Evolutionary conservation across 2,329 filamentous ascomycete genomes (phyloP), one percentile per base, ranked within the genome.

Genomic region (Penicillium sp.): DNA sequence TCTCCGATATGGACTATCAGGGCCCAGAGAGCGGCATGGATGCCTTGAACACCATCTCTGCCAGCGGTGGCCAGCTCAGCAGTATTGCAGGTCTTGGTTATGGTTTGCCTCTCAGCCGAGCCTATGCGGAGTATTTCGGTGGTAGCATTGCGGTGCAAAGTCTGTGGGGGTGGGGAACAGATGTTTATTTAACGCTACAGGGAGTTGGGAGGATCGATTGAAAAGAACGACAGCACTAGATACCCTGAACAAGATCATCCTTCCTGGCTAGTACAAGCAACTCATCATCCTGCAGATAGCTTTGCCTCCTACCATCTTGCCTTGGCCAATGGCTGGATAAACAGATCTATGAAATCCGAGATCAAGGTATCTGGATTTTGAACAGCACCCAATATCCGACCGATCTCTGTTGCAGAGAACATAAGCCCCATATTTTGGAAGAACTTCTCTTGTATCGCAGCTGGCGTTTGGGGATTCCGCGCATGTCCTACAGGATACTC

Each of bases 101-200:
- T 71, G 94, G 94, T 0, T 72, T 99, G 60, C 94, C 94, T 1
- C 76, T 99, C 22, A 91, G 91, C 50, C 83, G 94, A 59, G 93
- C 94, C 0, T 99, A 99, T 69, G 94, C 94, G 0, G 93, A 99
- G 77, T 99, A 97, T 68, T 99, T 99, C 78, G 94, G 94, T 2
- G 94, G 94, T 0, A 92, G 92, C 3, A 94, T 99, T 56, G 87
- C 87, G 5, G 87, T 99, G n/a, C 93, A 99, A 80, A 97, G 91
- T 71, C 75, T 97, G 44, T 94, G 91, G 78, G 93, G 94, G 4
- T 99, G 94, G 94, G 94, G 86, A 0, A 86, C 84, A 3, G 85
- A 88, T 75, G 84, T 87, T 1, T 88, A 87, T 71, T 70, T 88
- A 52, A 86, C 81, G 48, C 65, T 87, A 60, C 77, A 83, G 61